These are phyloP conservation scores for Pseudogymnoascus sp. DNA, from an alignment of 2,329 filamentous ascomycete genomes.

Conservation along the genomic window DNA sequence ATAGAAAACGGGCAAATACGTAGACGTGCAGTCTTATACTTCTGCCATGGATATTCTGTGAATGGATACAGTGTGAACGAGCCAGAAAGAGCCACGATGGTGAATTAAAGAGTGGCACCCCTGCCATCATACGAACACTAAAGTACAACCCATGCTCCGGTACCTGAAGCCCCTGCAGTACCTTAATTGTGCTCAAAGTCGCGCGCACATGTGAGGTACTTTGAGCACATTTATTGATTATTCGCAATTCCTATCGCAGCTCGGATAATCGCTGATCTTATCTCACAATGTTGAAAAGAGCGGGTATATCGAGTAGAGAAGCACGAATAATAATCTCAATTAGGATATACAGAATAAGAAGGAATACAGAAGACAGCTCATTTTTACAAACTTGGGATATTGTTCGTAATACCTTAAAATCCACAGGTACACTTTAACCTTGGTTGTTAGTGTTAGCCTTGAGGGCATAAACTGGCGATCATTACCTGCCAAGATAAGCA, in stretches of 20 bases:
- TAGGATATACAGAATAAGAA: not conserved
- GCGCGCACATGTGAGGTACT: not conserved
- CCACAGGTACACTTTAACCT: not conserved
- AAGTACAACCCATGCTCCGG: not conserved
- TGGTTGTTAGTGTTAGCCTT: not conserved
- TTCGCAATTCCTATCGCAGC: not conserved
- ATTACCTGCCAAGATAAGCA: not conserved
- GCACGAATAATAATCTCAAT: not conserved
- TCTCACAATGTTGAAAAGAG: not conserved
- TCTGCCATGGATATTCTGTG: not conserved
- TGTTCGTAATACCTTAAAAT: not conserved
- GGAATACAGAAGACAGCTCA: not conserved
- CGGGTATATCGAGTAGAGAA: not conserved
- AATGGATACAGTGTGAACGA: too few species aligned
- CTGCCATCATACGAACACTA: not conserved
- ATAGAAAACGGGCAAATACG: not conserved
- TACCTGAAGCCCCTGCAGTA: not conserved
- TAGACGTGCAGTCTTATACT: not conserved
- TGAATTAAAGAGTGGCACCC: not conserved
- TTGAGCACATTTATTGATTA: conserved; percentile 6
- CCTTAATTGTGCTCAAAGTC: conserved; percentile 9
- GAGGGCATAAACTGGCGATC: not conserved
- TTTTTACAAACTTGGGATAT: not conserved
- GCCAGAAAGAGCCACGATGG: not conserved
- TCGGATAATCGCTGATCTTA: not conserved